Evolutionary conservation across 805 yeast genomes (phyloP), one percentile per base, ranked within the genome.

Genomic region (Sugiyamaella qingdaonensis): DNA sequence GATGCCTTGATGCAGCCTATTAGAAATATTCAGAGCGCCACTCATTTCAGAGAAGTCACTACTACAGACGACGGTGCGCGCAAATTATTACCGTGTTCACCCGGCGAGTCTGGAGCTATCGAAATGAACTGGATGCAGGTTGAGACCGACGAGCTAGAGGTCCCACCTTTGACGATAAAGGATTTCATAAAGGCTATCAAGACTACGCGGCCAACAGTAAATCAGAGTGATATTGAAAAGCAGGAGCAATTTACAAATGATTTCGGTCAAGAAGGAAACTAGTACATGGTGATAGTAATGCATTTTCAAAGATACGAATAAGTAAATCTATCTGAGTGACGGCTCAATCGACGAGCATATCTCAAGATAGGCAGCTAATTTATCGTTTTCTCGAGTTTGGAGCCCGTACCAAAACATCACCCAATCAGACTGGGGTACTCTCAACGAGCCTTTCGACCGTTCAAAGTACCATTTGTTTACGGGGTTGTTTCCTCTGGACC

Each of bases 1-100:
- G 99, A 94, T 69, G 98, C 98, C 0, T 75, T 94, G 61, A 94
- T 94, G 99, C 95, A 92, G 69, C 99, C 99, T 1, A 89, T 94
- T 54, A 80, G 99, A 63, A 90, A 89, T 67, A 89, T 94, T 58
- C 98, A 92, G 70, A 85, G 81, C 64, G 97, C 99, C 0, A 94
- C 99, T 0, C 99, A 94, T 74, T 94, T 94, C 75, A 76, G 78
- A 55, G 80, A 81, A 10, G 59, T 64, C 1, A 74, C 76, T 7
- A 58, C 53, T 21, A 70, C 10, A 11, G 68, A 64, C 7, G 50
- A 60, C 13, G 41, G 41, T 10, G 51, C 53, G 32, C 61, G 64
- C 36, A 83, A 81, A 66, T 78, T 81, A 48, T 87, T 91, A 13
- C 99, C 99, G 1, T 94, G 99, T 66, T 90, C 97, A 0, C 99